Evolutionary conservation across 148 eudicot genomes (phyloP).

Genomic region (Simmondsia chinensis): DNA sequence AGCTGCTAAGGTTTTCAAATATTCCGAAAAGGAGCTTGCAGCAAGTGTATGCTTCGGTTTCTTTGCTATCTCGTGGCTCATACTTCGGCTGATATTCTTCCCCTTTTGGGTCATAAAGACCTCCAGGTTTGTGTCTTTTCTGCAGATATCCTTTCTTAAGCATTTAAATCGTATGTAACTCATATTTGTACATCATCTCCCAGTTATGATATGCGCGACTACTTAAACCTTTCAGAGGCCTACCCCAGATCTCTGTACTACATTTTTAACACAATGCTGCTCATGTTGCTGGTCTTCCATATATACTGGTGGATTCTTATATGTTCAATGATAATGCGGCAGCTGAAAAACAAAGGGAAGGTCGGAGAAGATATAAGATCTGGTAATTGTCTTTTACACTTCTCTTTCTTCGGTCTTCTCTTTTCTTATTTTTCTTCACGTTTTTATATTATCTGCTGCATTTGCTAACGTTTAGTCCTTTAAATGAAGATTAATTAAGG

Average conservation of each 20-base stretch:
- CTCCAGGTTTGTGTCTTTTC: conserved; percentile 51
- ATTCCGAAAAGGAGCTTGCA: conserved; percentile 80
- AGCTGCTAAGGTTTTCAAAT: conserved; percentile 89
- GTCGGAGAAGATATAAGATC: conserved; percentile 98
- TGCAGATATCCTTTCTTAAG: background rate
- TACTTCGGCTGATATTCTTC: conserved; percentile 70
- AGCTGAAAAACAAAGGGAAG: conserved; percentile 77
- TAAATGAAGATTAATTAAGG: no score
- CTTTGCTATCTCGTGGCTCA: conserved; percentile 90
- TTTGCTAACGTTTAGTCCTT: no score
- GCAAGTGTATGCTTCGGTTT: conserved; percentile 80
- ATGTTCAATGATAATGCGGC: conserved; percentile 72
- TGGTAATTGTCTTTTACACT: conserved; percentile 38
- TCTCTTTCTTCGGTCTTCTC: background rate
- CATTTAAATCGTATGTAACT: background rate
- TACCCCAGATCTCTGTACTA: conserved; percentile 47
- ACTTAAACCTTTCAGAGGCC: conserved; percentile 47
- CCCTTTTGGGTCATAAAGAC: conserved; percentile 85
- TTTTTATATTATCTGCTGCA: background rate
- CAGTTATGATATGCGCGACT: conserved; percentile 44
- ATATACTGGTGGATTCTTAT: conserved; percentile 98
- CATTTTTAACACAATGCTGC: conserved; percentile 69
- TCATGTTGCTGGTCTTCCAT: conserved; percentile 85
- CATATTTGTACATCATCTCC: conserved; percentile 6
- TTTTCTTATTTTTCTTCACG: background rate